Conservation (phyloP, 345 rosid species). For the Syzygium oleosum region DNA sequence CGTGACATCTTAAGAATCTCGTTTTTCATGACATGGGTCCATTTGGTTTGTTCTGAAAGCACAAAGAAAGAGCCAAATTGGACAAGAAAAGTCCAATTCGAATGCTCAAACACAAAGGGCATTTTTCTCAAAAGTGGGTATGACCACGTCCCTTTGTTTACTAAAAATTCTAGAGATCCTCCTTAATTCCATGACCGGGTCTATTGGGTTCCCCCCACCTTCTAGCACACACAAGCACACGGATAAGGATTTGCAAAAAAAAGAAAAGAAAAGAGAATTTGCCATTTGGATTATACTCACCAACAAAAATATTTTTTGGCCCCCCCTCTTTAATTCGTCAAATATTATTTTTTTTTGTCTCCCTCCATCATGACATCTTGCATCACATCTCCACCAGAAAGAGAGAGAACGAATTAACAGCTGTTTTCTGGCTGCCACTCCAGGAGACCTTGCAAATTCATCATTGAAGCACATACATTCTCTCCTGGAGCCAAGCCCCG, state of each 20-base stretch:
- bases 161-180: constrained; percentile 40
- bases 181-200: constrained; percentile 22
- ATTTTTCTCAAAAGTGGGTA: background rate
- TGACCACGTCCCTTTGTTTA: background rate
- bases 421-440: constrained; percentile 18
- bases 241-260: background rate
- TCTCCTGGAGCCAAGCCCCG: constrained; percentile 4
- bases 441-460: constrained; percentile 16
- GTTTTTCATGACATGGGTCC: background rate
- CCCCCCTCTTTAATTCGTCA: background rate
- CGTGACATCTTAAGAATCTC: background rate
- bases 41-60: background rate
- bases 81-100: background rate
- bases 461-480: background rate
- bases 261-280: background rate
- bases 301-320: background rate
- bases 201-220: constrained; percentile 15
- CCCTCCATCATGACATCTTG: constrained; percentile 11
- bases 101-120: background rate
- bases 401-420: constrained; percentile 6
- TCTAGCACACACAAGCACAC: background rate
- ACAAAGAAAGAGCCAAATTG: background rate
- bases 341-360: background rate
- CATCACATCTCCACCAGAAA: constrained; percentile 8
- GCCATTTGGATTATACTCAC: background rate